These are phyloP conservation scores for Brachypodium distachyon DNA, from an alignment of 202 grass and related monocot species.

Conservation along the genomic window DNA sequence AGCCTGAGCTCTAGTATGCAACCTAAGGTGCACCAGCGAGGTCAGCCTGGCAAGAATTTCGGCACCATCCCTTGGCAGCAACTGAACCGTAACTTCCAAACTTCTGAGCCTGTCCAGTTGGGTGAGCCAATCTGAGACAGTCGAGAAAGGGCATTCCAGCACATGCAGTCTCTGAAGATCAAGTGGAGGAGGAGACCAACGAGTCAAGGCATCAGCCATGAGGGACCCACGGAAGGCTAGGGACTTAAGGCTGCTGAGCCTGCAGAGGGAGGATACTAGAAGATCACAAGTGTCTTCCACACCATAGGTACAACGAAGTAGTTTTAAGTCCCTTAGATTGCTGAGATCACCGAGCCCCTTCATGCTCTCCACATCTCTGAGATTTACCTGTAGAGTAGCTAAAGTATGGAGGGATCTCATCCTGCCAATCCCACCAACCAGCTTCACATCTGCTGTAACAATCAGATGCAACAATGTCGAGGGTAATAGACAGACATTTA, in stretches of 20 bases:
- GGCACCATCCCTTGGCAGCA: background rate
- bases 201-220: background rate
- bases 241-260: background rate
- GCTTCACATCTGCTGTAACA: rapidly evolving
- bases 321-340: background rate
- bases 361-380: background rate
- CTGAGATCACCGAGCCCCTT: background rate
- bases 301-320: background rate
- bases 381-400: background rate
- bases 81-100: background rate
- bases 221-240: background rate
- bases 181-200: background rate
- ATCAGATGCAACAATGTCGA: background rate
- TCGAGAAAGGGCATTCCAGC: background rate
- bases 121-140: background rate
- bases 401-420: background rate
- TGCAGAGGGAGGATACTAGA: background rate
- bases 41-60: background rate
- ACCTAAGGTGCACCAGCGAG: background rate
- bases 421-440: background rate
- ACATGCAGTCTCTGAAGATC: background rate
- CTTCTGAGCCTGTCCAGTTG: background rate
- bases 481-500: background rate
- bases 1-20: background rate
- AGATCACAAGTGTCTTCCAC: background rate